Evolutionary conservation across 2,329 filamentous ascomycete genomes (phyloP), one percentile per base, ranked within the genome.

Genomic region (Orbilia oligospora): DNA sequence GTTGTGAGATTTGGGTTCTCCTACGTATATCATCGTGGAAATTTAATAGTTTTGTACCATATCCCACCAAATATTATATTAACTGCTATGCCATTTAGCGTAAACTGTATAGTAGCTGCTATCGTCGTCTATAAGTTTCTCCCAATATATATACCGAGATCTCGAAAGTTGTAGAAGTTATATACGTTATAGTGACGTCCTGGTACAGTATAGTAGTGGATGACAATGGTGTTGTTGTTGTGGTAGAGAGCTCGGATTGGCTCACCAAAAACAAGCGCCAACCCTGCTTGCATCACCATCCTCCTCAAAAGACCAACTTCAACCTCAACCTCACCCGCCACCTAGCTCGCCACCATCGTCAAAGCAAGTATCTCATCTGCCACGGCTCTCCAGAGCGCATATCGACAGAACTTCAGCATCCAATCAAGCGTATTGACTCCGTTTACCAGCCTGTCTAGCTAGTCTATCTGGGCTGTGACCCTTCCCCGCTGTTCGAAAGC

Each of bases 231-330:
- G 67, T 70, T 77, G 73, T 76, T 76, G 71, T 76, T 69, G 64
- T 56, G 56, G 65, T 38, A 53, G 71, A 10, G 49, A 58, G 51
- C 63, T 76, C 71, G 71, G 65, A 67, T 65, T 53, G 38, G 56
- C 56, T 64, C 65, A 55, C 71, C 71, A 61, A 63, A 76, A 77
- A 77, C 67, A 77, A 76, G 72, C 65, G 71, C 55, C 58, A 56
- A 30, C 63, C 33, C 64, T 75, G 64, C 71, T 76, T 76, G 72
- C 72, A 76, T 76, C 72, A 76, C 71, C 71, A 44, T 48, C 55
- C 72, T 58, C 48, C 72, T 58, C 49, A 69, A 65, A 70, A 67
- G 56, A 67, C 66, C 66, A 67, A 66, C 73, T 61, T 71, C 67
- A 71, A 69, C 58, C 51, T 70, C 71, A 65, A 46, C 71, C 51